Conservation (phyloP, 305 asterid genomes). For the Fraxinus albicans region DNA sequence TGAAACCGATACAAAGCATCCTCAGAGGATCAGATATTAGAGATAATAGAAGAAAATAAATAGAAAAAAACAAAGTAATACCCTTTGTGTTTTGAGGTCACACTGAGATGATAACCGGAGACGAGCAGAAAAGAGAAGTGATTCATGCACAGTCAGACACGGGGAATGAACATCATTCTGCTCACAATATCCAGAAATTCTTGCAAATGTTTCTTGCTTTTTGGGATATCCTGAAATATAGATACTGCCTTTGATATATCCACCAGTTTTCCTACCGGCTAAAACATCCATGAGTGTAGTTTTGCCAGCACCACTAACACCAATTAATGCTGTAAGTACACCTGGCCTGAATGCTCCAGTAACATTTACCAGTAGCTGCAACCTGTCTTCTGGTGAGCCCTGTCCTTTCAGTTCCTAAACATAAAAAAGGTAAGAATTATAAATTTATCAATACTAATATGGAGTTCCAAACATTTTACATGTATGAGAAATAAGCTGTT, state of each 20-base stretch:
- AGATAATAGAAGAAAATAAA: neutral
- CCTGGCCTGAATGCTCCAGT: conserved; percentile 86
- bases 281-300: conserved; percentile 93
- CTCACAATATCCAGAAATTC: conserved; percentile 83
- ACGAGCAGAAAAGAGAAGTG: conserved; percentile 73
- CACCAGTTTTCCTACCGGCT: conserved; percentile 89
- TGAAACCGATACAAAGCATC: conserved; percentile 23
- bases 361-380: conserved; percentile 60
- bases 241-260: conserved; percentile 67
- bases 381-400: conserved; percentile 50
- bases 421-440: conserved; percentile 9
- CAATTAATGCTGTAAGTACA: conserved; percentile 81
- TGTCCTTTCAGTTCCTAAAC: conserved; percentile 71
- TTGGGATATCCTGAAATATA: conserved; percentile 75
- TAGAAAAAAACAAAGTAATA: conserved; percentile 16
- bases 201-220: conserved; percentile 84
- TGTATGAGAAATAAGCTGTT: conserved; percentile 4
- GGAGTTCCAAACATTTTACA: neutral
- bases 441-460: conserved; percentile 18
- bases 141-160: conserved; percentile 68
- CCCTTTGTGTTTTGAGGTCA: conserved; percentile 55
- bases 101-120: conserved; percentile 67
- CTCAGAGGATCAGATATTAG: conserved; percentile 3
- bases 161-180: conserved; percentile 81
- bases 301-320: conserved; percentile 94